Evolutionary conservation across 2,329 filamentous ascomycete genomes (phyloP).

Genomic region (Hypoxylon sp.): DNA sequence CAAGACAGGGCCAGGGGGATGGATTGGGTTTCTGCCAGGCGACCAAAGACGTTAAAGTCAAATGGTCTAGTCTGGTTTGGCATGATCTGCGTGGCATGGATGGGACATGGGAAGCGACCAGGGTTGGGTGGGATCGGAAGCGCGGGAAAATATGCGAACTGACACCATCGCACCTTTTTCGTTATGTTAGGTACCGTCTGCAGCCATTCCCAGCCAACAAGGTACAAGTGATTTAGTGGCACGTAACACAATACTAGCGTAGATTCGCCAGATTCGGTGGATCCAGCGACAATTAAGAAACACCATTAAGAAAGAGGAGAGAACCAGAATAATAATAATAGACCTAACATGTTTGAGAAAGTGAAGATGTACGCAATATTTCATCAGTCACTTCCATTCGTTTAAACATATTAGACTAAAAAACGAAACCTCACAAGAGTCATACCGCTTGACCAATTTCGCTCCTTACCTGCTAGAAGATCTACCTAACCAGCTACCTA

Average conservation of each 20-base stretch:
- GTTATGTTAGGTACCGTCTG: slow-evolving; percentile 1
- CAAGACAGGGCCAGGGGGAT: slow-evolving; percentile 7
- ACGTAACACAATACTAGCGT: slow-evolving; percentile 10
- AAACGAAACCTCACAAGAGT: too few relatives aligned
- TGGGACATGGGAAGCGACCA: too few relatives aligned
- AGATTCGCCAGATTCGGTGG: slow-evolving; percentile 18
- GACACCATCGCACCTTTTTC: slow-evolving; percentile 32
- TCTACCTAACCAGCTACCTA: too few relatives aligned
- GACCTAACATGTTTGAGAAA: too few relatives aligned
- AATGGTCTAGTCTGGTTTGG: slow-evolving; percentile 27
- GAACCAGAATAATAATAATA: not conserved
- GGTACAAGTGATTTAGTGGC: too few relatives aligned
- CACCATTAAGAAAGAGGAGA: slow-evolving; percentile 3
- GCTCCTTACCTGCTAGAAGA: too few relatives aligned
- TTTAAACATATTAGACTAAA: slow-evolving; percentile 1
- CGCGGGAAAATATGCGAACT: slow-evolving; percentile 40
- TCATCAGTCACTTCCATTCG: too few relatives aligned
- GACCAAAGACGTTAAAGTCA: too few relatives aligned
- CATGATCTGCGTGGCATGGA: slow-evolving; percentile 36
- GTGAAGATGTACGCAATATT: too few relatives aligned
- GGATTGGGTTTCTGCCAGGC: slow-evolving; percentile 12
- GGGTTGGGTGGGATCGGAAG: slow-evolving; percentile 35
- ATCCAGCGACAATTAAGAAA: not conserved
- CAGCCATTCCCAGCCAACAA: not conserved
- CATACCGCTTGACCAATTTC: too few relatives aligned